phyloP scores from a whole-genome alignment of 805 yeast species.

The Isabelozyma pseudorhagii region DNA sequence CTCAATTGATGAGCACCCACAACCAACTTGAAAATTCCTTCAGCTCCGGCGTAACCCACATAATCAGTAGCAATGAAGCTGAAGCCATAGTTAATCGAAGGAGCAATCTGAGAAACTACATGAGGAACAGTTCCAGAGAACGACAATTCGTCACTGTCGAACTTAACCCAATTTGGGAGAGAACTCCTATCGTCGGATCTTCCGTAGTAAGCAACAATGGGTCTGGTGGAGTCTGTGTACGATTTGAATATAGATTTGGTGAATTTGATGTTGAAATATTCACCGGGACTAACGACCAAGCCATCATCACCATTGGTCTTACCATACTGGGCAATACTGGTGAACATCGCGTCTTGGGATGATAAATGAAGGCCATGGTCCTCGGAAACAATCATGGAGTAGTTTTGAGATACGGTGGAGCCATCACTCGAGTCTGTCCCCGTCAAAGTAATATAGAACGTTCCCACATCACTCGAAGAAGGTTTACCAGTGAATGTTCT shows the following conservation, averaged over 20 bases:
- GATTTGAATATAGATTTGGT: constrained; percentile 55
- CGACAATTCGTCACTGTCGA: constrained; percentile 58
- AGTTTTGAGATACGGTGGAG: constrained; percentile 41
- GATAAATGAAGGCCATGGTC: constrained; percentile 53
- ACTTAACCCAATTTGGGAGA: constrained; percentile 84
- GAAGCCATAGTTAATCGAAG: constrained; percentile 69
- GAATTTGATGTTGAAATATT: constrained; percentile 63
- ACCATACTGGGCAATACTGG: constrained; percentile 62
- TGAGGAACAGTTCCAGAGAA: constrained; percentile 88
- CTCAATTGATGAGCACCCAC: constrained; percentile 89
- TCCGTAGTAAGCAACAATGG: constrained; percentile 72
- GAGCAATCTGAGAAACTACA: constrained; percentile 84
- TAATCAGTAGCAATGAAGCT: constrained; percentile 78
- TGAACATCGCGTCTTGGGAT: constrained; percentile 40
- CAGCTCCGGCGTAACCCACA: constrained; percentile 68
- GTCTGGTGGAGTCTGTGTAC: constrained; percentile 40
- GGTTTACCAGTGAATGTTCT: constrained; percentile 74
- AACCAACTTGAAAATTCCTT: constrained; percentile 63
- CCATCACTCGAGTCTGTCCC: constrained; percentile 66
- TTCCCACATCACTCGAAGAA: constrained; percentile 36
- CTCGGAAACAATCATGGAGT: constrained; percentile 58
- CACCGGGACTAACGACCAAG: constrained; percentile 68
- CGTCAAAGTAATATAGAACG: constrained; percentile 44
- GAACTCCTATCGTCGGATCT: constrained; percentile 80
- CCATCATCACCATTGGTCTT: constrained; percentile 75